Evolutionary conservation across 78 protist species (phyloP).

Genomic region (Dictyostelium capitatum): DNA sequence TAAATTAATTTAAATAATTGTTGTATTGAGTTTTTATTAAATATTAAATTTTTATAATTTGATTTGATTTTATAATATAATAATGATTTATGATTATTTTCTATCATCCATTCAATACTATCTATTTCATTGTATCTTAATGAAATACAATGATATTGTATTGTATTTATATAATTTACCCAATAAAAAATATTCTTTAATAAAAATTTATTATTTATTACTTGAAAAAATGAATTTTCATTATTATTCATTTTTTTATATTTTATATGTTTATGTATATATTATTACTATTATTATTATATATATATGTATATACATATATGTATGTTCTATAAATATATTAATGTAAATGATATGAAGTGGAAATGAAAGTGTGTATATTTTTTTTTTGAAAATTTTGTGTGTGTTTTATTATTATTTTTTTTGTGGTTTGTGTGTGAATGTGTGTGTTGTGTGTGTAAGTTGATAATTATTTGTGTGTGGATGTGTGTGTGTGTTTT

Average conservation of each 20-base stretch:
- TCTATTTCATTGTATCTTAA: background rate
- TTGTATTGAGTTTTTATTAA: slow-evolving; percentile 4
- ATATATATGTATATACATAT: no score
- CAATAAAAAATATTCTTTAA: background rate
- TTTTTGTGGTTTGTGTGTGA: no score
- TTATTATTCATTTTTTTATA: no score
- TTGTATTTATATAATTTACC: background rate
- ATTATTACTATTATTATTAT: no score
- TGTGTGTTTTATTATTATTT: no score
- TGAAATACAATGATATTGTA: background rate
- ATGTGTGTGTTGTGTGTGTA: no score
- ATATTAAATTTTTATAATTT: slow-evolving; percentile 20
- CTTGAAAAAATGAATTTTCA: background rate
- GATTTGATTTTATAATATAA: background rate
- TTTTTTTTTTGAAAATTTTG: no score
- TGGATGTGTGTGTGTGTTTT: no score
- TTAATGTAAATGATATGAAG: background rate
- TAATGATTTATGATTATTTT: background rate
- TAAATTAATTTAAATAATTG: slow-evolving; percentile 9
- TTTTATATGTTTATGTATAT: background rate
- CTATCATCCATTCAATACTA: slow-evolving; percentile 8
- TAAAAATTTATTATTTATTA: slow-evolving; percentile 18
- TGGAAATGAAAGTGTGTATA: background rate
- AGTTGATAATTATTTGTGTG: no score
- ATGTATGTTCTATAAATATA: background rate